Evolutionary conservation across 2,329 filamentous ascomycete species (phyloP), one percentile per base, ranked within the genome.

Genomic region (Juglanconis juglandina): DNA sequence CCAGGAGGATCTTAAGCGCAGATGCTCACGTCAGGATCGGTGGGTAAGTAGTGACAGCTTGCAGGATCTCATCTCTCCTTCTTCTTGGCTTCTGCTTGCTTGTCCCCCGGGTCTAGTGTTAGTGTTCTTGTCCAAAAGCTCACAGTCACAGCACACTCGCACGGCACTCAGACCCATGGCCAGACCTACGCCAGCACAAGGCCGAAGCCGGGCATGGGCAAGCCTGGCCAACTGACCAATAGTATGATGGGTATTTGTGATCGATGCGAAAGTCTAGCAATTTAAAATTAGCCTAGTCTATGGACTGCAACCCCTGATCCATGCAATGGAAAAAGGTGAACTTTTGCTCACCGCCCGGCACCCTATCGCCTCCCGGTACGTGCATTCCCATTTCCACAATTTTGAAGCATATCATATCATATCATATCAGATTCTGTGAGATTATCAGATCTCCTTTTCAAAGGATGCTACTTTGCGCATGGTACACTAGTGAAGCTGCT

Each of bases 361-460:
- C 8, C 44, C 44, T 11, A 14, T 10, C 39, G 39, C 39, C 24
- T 24, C 24, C 39, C 39, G 39, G 10, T 42, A 42, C 39, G 6
- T 42, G n/a, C 10, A 11, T 14, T 39, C 24, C 24, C 24, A 24
- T 24, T 39, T 5, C 10, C 4, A 42, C 39, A 14, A 13, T 42
- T n/a, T 14, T 13, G 39, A 13, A 42, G 10, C 6, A 4, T 42
- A 14, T 42, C 39, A 13, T 14, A 24, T 33, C 11, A 58, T 39
- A 52, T 37, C 56, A 52, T 37, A 44, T 37, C 30, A 32, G 14
- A 13, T 34, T 6, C 10, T 49, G 33, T 13, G 53, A 11, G 34
- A 42, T 57, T 51, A 58, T 58, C 48, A 58, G 56, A 58, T 58
- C 49, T 30, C 32, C 56, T 17, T 17, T 32, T n/a, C 10, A 34